phyloP scores from a whole-genome alignment of 352 stramenopile genomes.

The Globisporangium sylvaticum region DNA sequence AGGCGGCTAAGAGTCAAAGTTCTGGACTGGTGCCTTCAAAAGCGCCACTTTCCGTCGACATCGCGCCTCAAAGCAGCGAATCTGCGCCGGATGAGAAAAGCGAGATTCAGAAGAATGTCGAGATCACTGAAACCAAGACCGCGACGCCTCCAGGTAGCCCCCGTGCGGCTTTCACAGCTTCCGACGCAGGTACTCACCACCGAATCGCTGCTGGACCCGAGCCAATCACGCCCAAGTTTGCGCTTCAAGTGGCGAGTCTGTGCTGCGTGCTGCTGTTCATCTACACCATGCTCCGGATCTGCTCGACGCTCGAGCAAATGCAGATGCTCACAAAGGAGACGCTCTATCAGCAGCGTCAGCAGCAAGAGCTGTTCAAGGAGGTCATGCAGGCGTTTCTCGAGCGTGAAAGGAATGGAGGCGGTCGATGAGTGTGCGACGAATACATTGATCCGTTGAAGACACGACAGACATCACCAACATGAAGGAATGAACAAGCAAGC shows the following conservation, averaged over 20 bases:
- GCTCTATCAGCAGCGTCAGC: conserved; percentile 53
- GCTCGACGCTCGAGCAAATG: conserved; percentile 56
- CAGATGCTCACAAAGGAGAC: conserved; percentile 46
- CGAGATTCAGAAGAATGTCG: neutral
- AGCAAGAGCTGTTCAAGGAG: conserved; percentile 62
- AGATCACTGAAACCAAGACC: neutral
- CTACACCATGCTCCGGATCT: conserved; percentile 66
- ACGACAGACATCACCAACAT: neutral
- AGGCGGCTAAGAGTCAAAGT: conserved; percentile 3
- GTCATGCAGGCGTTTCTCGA: conserved; percentile 40
- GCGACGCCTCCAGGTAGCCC: neutral
- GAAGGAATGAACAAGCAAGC: neutral
- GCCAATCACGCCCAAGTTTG: conserved; percentile 8
- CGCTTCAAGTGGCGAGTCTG: conserved; percentile 40
- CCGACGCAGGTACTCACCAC: neutral
- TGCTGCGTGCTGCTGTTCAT: conserved; percentile 64
- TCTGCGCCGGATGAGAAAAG: neutral
- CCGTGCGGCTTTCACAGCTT: neutral
- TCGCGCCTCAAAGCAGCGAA: neutral
- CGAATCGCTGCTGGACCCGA: neutral
- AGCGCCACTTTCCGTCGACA: neutral
- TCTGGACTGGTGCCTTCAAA: neutral
- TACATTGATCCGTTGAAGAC: neutral
- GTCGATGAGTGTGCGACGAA: neutral
- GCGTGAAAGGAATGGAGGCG: neutral